phyloP scores from a whole-genome alignment of 2,329 filamentous ascomycete genomes.

The Diaporthe citrichinensis region DNA sequence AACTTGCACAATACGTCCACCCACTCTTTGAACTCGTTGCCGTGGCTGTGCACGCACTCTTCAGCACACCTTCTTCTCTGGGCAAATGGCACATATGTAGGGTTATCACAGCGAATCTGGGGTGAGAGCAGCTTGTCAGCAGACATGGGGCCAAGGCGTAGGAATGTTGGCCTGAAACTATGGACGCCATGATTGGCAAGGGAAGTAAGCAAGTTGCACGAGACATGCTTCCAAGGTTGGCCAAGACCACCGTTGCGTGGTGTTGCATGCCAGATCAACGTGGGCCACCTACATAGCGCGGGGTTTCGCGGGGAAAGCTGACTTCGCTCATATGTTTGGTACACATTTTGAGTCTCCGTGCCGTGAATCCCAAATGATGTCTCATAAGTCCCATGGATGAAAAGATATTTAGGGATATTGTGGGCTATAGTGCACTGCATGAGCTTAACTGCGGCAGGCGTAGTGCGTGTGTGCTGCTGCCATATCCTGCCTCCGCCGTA shows the following conservation, averaged over 20 bases:
- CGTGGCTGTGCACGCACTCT: too few relatives aligned
- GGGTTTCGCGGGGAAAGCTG: constrained; percentile 25
- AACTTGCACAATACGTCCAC: not conserved
- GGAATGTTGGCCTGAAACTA: not conserved
- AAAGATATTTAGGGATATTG: too few relatives aligned
- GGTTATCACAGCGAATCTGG: constrained; percentile 20
- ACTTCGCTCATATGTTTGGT: too few relatives aligned
- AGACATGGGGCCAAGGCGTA: constrained; percentile 16
- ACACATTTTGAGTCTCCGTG: too few relatives aligned
- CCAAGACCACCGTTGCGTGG: constrained; percentile 1
- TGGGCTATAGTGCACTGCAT: too few relatives aligned
- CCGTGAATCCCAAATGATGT: not conserved
- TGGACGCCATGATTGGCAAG: constrained; percentile 17
- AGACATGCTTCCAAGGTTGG: constrained; percentile 19
- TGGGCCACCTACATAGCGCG: not conserved
- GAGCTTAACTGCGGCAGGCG: too few relatives aligned
- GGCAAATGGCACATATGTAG: not conserved
- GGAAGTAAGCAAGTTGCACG: constrained; percentile 11
- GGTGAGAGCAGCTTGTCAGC: constrained; percentile 18
- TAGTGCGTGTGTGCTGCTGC: too few relatives aligned
- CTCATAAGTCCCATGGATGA: too few relatives aligned
- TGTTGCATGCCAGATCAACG: constrained; percentile 1
- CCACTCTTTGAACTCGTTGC: too few relatives aligned
- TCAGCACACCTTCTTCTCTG: constrained; percentile 13
- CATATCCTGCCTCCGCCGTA: too few relatives aligned